Conservation (phyloP, 441 rosid genomes). For the Theobroma grandiflorum region DNA sequence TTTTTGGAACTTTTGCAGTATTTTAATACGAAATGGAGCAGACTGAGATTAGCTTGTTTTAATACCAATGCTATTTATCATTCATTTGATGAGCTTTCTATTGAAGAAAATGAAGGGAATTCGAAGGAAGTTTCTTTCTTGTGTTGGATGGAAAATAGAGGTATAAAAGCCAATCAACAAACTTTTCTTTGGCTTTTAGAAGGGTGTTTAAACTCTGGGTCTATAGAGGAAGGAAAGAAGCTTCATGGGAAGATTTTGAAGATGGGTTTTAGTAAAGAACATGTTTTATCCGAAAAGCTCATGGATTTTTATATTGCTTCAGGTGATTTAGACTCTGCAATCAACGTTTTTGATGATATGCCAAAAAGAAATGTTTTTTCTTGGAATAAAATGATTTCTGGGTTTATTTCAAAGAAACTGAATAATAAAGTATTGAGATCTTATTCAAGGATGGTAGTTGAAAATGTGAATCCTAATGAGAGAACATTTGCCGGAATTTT, state of each 20-base stretch:
- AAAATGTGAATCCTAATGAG: slow-evolving; percentile 52
- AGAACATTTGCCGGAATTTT: slow-evolving; percentile 52
- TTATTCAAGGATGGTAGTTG: slow-evolving; percentile 54
- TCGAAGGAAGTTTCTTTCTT: slow-evolving; percentile 41
- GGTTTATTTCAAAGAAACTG: slow-evolving; percentile 49
- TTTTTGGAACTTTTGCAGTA: slow-evolving; percentile 36
- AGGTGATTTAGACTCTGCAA: slow-evolving; percentile 55
- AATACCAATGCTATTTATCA: slow-evolving; percentile 35
- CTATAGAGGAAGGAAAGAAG: slow-evolving; percentile 55
- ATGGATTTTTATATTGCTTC: slow-evolving; percentile 49
- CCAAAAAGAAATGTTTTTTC: slow-evolving; percentile 51
- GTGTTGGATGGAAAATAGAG: slow-evolving; percentile 52
- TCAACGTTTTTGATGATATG: slow-evolving; percentile 76
- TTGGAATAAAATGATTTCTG: slow-evolving; percentile 67
- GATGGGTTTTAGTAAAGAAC: slow-evolving; percentile 57
- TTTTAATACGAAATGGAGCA: slow-evolving; percentile 43
- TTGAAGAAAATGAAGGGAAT: slow-evolving; percentile 38
- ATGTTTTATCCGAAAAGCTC: slow-evolving; percentile 50
- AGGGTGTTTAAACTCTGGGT: slow-evolving; percentile 53
- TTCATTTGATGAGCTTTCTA: slow-evolving; percentile 44
- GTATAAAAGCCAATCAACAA: slow-evolving; percentile 55
- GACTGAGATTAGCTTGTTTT: slow-evolving; percentile 33
- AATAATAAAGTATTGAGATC: slow-evolving; percentile 40
- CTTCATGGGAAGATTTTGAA: slow-evolving; percentile 67
- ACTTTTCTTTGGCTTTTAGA: slow-evolving; percentile 68